Conservation (phyloP, 768 basidiomycete genomes). For the Lactarius hatsudake region DNA sequence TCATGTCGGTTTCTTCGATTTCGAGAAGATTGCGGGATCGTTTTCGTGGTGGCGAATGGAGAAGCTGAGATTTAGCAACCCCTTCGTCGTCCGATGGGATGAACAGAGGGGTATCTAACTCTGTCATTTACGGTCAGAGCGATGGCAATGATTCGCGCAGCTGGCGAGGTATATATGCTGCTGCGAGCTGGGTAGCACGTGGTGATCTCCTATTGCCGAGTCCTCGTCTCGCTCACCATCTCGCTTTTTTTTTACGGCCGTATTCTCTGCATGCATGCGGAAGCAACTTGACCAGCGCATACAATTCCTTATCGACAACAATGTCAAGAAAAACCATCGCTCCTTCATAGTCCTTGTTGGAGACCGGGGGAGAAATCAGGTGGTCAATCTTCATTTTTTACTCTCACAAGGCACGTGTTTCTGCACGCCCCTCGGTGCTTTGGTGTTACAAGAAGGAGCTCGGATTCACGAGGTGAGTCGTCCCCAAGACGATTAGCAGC, state of each 20-base stretch:
- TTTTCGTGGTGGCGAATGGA: constrained; percentile 27
- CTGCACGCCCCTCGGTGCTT: constrained; percentile 84
- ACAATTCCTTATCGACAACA: constrained; percentile 87
- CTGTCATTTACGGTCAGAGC: constrained; percentile 19
- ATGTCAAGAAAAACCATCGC: constrained; percentile 89
- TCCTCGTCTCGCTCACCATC: neutral
- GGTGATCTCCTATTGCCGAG: constrained; percentile 5
- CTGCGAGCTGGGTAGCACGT: constrained; percentile 7
- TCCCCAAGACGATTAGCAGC: neutral
- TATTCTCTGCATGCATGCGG: constrained; percentile 60
- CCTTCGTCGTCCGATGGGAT: constrained; percentile 27
- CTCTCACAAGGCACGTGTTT: constrained; percentile 91
- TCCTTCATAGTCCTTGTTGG: constrained; percentile 97
- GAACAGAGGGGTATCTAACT: constrained; percentile 25
- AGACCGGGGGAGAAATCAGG: constrained; percentile 90
- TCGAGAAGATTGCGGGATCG: constrained; percentile 17
- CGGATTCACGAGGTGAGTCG: constrained; percentile 85
- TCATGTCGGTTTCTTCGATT: constrained; percentile 11
- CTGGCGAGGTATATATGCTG: neutral
- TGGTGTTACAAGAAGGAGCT: constrained; percentile 99
- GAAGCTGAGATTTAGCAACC: constrained; percentile 19
- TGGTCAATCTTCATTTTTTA: constrained; percentile 94
- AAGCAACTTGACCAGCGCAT: constrained; percentile 93
- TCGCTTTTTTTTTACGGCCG: neutral
- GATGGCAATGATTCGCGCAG: neutral